Conservation (phyloP, 2,329 filamentous ascomycete genomes). For the Cercospora citrullina region DNA sequence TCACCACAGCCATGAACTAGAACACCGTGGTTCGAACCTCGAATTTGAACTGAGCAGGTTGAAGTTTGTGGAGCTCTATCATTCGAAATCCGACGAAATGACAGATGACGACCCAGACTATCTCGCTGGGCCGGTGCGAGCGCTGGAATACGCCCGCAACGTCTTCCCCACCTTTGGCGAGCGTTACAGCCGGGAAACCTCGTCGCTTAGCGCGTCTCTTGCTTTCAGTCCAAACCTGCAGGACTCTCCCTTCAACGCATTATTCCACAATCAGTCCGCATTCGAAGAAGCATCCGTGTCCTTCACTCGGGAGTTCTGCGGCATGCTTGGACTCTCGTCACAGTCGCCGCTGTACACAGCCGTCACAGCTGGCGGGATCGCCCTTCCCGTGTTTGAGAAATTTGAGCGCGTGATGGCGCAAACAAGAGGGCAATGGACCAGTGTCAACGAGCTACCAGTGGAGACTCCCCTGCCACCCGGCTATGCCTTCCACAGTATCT, state of each 20-base stretch:
- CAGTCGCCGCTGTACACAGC: slow-evolving; percentile 92
- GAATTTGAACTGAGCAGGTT: slow-evolving; percentile 92
- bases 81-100: slow-evolving; percentile 38
- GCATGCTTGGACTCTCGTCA: slow-evolving; percentile 81
- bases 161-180: slow-evolving; percentile 74
- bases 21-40: slow-evolving; percentile 82
- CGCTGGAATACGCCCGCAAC: slow-evolving; percentile 71
- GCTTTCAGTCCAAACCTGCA: slow-evolving; percentile 73
- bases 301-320: slow-evolving; percentile 83
- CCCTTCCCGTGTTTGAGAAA: slow-evolving; percentile 84
- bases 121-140: slow-evolving; percentile 60
- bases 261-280: slow-evolving; percentile 72
- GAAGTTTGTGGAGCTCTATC: slow-evolving; percentile 87
- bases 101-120: slow-evolving; percentile 49
- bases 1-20: slow-evolving; percentile 67
- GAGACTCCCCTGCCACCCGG: slow-evolving; percentile 65
- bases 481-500: slow-evolving; percentile 87
- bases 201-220: slow-evolving; percentile 78
- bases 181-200: slow-evolving; percentile 75
- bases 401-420: slow-evolving; percentile 83
- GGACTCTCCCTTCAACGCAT: slow-evolving; percentile 73
- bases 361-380: slow-evolving; percentile 87
- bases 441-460: slow-evolving; percentile 79
- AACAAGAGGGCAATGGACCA: slow-evolving; percentile 93
- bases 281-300: slow-evolving; percentile 84